A percentile compares a stretch with the other conserved stretches of the same genome.
Evolutionary conservation across 768 basidiomycete genomes (phyloP).

Genomic region (Boletus patriciae): DNA sequence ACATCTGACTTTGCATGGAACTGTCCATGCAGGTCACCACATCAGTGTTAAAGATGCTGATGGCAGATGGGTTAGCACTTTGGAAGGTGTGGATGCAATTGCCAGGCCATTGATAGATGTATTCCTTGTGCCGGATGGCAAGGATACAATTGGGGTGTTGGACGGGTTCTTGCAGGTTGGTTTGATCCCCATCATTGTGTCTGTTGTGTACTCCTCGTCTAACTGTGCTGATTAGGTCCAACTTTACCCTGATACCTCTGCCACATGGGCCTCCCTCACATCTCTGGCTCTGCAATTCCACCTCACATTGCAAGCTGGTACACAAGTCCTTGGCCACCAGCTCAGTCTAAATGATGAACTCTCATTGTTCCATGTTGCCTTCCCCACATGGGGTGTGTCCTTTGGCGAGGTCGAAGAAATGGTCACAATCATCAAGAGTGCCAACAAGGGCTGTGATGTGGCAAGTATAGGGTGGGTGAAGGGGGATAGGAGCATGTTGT

Average conservation of each 20-base stretch:
- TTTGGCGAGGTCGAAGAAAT: constrained; percentile 59
- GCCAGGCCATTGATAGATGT: constrained; percentile 59
- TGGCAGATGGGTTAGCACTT: constrained; percentile 32
- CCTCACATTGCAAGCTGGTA: constrained; percentile 54
- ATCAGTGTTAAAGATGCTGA: constrained; percentile 1
- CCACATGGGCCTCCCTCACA: constrained; percentile 44
- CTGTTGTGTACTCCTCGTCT: neutral
- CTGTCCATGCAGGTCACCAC: too few species aligned
- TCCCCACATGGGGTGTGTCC: constrained; percentile 65
- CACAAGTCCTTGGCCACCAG: constrained; percentile 59
- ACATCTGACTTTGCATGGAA: too few species aligned
- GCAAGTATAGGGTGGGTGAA: constrained; percentile 83
- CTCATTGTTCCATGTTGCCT: constrained; percentile 49
- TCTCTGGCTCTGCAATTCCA: constrained; percentile 47
- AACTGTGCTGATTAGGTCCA: constrained; percentile 44
- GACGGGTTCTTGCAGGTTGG: constrained; percentile 77
- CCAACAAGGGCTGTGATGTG: constrained; percentile 46
- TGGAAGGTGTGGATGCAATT: constrained; percentile 64
- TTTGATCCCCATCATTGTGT: neutral
- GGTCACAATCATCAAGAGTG: constrained; percentile 48
- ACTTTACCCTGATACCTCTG: constrained; percentile 63
- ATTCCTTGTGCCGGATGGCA: constrained; percentile 48
- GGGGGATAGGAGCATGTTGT: constrained; percentile 84
- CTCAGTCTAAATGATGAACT: constrained; percentile 43
- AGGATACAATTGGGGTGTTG: constrained; percentile 60